These are phyloP conservation scores for Wickerhamiella occidentalis DNA, from an alignment of 805 yeast genomes.

Conservation along the genomic window DNA sequence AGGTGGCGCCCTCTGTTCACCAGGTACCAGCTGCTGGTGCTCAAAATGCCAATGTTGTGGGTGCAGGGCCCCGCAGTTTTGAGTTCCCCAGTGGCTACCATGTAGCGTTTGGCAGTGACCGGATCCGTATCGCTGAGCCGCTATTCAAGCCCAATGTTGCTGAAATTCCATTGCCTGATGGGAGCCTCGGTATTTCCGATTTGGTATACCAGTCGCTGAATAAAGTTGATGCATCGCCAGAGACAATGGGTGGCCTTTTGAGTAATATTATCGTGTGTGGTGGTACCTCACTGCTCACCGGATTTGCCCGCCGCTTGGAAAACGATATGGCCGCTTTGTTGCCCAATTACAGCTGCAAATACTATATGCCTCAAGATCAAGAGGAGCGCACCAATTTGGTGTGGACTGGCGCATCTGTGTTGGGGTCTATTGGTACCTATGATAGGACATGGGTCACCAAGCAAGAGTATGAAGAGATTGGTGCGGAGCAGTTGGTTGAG, in stretches of 20 bases:
- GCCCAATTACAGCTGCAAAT: conserved; percentile 73
- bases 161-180: conserved; percentile 33
- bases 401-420: conserved; percentile 87
- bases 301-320: conserved; percentile 62
- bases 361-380: conserved; percentile 56
- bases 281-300: conserved; percentile 67
- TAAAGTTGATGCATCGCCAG: conserved; percentile 37
- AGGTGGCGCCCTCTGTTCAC: conserved; percentile 28
- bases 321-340: conserved; percentile 54
- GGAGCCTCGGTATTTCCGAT: conserved; percentile 40
- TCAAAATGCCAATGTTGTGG: conserved; percentile 4
- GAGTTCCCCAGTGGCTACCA: conserved; percentile 49
- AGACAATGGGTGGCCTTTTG: conserved; percentile 68
- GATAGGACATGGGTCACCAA: conserved; percentile 92
- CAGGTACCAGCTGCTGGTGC: conserved; percentile 2
- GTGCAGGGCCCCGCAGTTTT: conserved; percentile 40
- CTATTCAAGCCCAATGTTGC: conserved; percentile 52
- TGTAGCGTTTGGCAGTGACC: conserved; percentile 40
- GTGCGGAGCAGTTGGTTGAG: conserved; percentile 54
- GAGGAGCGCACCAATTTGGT: conserved; percentile 66
- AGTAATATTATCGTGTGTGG: conserved; percentile 84
- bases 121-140: conserved; percentile 49
- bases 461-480: conserved; percentile 79
- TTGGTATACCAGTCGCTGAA: conserved; percentile 36
- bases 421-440: conserved; percentile 79